These are phyloP conservation scores for Kwoniella newhampshirensis DNA, from an alignment of 768 basidiomycete genomes.

Conservation along the genomic window DNA sequence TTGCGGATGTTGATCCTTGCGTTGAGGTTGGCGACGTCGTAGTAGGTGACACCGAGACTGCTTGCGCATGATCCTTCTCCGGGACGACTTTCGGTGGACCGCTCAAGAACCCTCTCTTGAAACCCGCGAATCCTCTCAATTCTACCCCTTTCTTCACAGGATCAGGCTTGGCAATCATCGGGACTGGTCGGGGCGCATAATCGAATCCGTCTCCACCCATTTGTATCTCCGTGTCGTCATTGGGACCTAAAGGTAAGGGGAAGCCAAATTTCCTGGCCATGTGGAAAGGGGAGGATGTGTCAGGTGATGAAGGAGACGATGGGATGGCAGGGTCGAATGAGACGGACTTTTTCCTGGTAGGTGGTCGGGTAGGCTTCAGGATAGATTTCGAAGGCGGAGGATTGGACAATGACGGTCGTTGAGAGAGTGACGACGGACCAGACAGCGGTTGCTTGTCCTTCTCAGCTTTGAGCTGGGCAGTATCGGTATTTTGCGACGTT, in stretches of 20 bases:
- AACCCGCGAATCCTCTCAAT: constrained; percentile 33
- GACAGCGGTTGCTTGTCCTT: too few relatives aligned
- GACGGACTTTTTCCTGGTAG: constrained; percentile 40
- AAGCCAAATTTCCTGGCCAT: constrained; percentile 18
- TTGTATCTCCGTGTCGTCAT: background rate
- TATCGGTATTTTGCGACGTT: too few relatives aligned
- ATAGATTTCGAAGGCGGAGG: constrained; percentile 21
- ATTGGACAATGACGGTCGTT: constrained; percentile 14
- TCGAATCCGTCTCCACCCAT: constrained; percentile 4
- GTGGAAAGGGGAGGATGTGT: background rate
- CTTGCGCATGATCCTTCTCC: background rate
- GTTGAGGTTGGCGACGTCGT: too few relatives aligned
- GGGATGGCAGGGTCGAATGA: constrained; percentile 43
- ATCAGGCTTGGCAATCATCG: constrained; percentile 30
- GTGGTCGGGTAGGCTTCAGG: constrained; percentile 32
- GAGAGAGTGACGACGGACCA: background rate
- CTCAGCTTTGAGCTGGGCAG: background rate
- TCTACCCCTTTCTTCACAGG: constrained; percentile 16
- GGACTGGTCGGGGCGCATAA: constrained; percentile 22
- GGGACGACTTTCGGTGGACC: background rate
- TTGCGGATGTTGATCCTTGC: background rate
- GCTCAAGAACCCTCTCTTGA: constrained; percentile 41
- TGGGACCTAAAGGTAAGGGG: constrained; percentile 20
- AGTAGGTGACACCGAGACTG: too few relatives aligned
- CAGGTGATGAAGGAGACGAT: constrained; percentile 32